Evolutionary conservation across 139 green algal species (phyloP).

Genomic region (Coelastrella sp.): DNA sequence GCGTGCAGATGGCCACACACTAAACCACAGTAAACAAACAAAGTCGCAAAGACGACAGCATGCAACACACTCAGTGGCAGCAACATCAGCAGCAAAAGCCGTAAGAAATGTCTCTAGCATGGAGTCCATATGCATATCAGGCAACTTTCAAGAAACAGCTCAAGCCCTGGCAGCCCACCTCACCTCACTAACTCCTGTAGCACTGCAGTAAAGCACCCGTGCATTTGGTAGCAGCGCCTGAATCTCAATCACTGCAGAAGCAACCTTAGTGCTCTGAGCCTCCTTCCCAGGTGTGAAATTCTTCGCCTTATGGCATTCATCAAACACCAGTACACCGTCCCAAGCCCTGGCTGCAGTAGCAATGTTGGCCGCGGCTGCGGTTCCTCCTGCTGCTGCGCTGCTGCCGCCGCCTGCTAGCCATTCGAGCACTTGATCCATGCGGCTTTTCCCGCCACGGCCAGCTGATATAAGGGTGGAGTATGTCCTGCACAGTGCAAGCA

Average conservation of each 20-base stretch:
- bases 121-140: too few relatives aligned
- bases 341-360: not conserved
- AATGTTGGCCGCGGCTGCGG: not conserved
- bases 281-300: conserved; percentile 84
- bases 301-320: conserved; percentile 88
- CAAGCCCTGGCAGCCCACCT: not conserved
- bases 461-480: conserved; percentile 83
- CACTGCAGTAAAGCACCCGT: conserved; percentile 87
- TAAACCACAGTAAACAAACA: too few relatives aligned
- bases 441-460: conserved; percentile 43
- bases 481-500: conserved; percentile 60
- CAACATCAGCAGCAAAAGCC: conserved; percentile 21
- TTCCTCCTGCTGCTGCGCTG: not conserved
- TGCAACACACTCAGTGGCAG: not conserved
- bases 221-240: conserved; percentile 78
- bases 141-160: too few relatives aligned
- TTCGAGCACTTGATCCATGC: conserved; percentile 78
- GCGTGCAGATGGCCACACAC: too few relatives aligned
- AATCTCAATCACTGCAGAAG: conserved; percentile 78
- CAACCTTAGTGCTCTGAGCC: conserved; percentile 79
- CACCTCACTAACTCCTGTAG: conserved; percentile 82
- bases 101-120: conserved; percentile 33
- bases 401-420: conserved; percentile 75
- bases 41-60: too few relatives aligned
- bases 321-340: conserved; percentile 83